Evolutionary conservation across 805 yeast genomes (phyloP), one percentile per base, ranked within the genome.

Genomic region (Pachysolen tannophilus): DNA sequence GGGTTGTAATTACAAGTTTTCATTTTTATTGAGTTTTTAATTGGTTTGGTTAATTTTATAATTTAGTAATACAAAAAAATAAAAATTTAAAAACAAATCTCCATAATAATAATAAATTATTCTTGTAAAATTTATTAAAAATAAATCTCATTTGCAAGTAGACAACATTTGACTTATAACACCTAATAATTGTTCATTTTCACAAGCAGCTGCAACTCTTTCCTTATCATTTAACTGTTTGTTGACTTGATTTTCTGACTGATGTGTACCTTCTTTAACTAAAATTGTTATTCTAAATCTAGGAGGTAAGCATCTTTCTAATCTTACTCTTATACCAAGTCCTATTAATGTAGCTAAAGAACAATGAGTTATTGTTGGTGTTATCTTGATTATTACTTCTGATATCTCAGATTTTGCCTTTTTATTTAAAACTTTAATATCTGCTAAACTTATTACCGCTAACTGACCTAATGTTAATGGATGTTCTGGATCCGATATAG

Each of bases 281-380:
- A 82, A 60, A 20, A 92, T 82, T 10, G 78, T 72, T 39, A 86
- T 77, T 44, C 97, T 67, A 63, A 73, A 88, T 37, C 95, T 64
- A 4, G 86, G 76, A 1, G 97, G 95, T 21, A 92, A 67, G 41
- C 94, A 75, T 49, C 99, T 65, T 43, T 90, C 96, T 29, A 92
- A 64, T 24, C 99, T 67, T 1, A 92, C 97, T 33, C 97, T 66
- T 35, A 92, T 85, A 0, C 98, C 97, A 26, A 92, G 67, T 0
- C 99, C 99, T 39, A 92, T 92, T 32, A 92, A 69, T 0, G 98
- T 92, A 1, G 98, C 98, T 41, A 92, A 65, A 1, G 96, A 86
- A 55, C 99, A 92, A 52, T 92, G 99, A 4, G 97, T 92, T 47
- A 92, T 90, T 0, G 99, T 92, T 1, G 99, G 99, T 0, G 99